Evolutionary conservation across 2,329 filamentous ascomycete genomes (phyloP), one percentile per base, ranked within the genome.

Genomic region (Aspergillus sp.): DNA sequence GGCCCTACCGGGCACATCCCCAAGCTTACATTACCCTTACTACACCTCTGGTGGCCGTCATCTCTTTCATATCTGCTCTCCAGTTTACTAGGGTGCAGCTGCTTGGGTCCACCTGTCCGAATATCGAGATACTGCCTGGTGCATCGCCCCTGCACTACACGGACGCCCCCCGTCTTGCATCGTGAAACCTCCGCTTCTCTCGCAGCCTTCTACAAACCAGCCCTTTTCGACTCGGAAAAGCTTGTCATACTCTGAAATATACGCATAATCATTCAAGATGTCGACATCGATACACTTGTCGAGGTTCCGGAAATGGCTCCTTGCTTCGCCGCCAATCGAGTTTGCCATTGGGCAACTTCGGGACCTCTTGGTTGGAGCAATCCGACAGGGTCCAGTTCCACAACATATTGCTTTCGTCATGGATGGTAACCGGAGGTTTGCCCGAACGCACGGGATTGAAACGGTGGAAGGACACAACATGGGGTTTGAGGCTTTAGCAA

Each of bases 331-430:
- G 13, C 95, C 95, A 0, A 88, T 92, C 68, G 92, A 96, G 86
- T 97, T 91, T 89, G 86, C 85, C n/a, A 82, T 96, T 62, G 87
- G 86, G 61, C 87, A 89, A 69, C 78, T 96, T 19, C 88, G 92
- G 64, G 91, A 96, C 74, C 81, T 96, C 54, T 83, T 98, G 64
- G 95, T 99, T 68, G 91, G 92, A 57, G 90, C 93, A 53, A 80
- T 98, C 57, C 89, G 89, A 72, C 94, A 97, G 77, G 95, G 95
- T 0, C 92, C 92, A 2, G 89, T 99, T 58, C 95, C 95, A 8
- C 88, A 92, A 71, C 95, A 99, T 86, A 87, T 99, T 62, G 95
- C 95, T n/a, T 99, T 99, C 73, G 94, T 97, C 69, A 99, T 99
- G 95, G 95, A 99, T 75, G 95, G 95, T 58, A 99, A 99, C 78